Evolutionary conservation across 1,284 basidiomycete species (phyloP), one percentile per base, ranked within the genome.

Genomic region (Apiotrichum laibachii): DNA sequence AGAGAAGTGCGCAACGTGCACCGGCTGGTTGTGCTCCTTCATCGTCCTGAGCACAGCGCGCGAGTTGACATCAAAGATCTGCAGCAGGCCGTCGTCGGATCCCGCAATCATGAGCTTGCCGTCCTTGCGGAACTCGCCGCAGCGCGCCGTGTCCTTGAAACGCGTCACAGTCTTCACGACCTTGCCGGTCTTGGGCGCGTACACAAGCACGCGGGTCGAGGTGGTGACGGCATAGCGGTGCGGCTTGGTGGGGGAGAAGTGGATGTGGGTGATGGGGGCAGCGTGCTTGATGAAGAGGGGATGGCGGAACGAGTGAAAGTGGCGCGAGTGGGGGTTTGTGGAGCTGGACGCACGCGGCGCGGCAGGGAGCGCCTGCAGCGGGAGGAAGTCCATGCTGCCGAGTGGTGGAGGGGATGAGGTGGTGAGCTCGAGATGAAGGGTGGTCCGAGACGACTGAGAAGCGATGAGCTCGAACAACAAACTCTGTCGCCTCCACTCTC

Each of bases 51-150:
- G 82, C 65, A 99, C 93, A 13, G 95, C 95, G 51, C 96, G 84
- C 26, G 91, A 95, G 69, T 88, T 91, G 57, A 98, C 86, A 77
- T 99, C 96, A 72, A 99, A 99, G 22, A 99, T 90, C 82, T 99
- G 96, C 26, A 99, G 85, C 15, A 94, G 77, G 11, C 95, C 96
- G 61, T 87, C 89, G 75, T 99, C 95, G 71, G 97, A 92, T 56
- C 92, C 95, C 0, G 94, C 95, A 0, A 97, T 89, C 33, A 98
- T 85, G 42, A 99, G 84, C 75, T 95, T 96, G 31, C 95, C 96
- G 77, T 99, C 96, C 53, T 84, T 84, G 55, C 96, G 85, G 60
- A 97, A 92, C 69, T 85, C 84, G 15, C 88, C 93, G 67, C 89
- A 88, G 59, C 93, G 82, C 1, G 94, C 94, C 35, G 95, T 88